phyloP scores from a whole-genome alignment of 352 stramenopile species.

The Thalassiosira exigua region DNA sequence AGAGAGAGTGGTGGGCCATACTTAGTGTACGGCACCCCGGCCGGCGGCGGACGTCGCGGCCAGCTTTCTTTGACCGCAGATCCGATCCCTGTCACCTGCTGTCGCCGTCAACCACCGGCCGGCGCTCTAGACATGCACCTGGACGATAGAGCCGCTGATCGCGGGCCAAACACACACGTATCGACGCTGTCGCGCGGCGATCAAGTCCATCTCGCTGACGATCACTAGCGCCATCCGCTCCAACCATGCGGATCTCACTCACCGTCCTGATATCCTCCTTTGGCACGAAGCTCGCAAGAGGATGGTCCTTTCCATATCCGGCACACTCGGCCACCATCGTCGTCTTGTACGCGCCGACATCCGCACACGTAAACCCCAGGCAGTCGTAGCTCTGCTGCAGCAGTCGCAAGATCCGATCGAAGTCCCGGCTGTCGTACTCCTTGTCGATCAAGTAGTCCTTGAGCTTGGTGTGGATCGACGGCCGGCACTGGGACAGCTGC shows the following conservation, averaged over 20 bases:
- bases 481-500: constrained; percentile 75
- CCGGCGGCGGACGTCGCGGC: too few relatives aligned
- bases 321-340: constrained; percentile 40
- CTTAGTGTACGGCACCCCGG: too few relatives aligned
- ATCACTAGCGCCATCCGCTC: too few relatives aligned
- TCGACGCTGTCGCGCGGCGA: too few relatives aligned
- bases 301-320: constrained; percentile 33
- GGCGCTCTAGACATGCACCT: too few relatives aligned
- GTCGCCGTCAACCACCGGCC: too few relatives aligned
- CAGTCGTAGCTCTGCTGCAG: constrained; percentile 75
- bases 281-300: constrained; percentile 65
- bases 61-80: too few relatives aligned
- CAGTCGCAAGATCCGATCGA: constrained; percentile 60
- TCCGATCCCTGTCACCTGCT: too few relatives aligned
- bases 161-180: too few relatives aligned
- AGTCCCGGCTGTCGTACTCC: constrained; percentile 65
- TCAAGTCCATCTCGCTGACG: too few relatives aligned
- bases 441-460: constrained; percentile 70
- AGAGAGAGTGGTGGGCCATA: too few relatives aligned
- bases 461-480: constrained; percentile 66
- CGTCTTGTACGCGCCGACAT: constrained; percentile 64
- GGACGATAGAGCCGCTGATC: too few relatives aligned
- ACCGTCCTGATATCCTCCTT: constrained; percentile 56
- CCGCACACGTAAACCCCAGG: constrained; percentile 73
- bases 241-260: constrained; percentile 37